Conservation (phyloP, 768 basidiomycete species). For the Ramaria sp. region DNA sequence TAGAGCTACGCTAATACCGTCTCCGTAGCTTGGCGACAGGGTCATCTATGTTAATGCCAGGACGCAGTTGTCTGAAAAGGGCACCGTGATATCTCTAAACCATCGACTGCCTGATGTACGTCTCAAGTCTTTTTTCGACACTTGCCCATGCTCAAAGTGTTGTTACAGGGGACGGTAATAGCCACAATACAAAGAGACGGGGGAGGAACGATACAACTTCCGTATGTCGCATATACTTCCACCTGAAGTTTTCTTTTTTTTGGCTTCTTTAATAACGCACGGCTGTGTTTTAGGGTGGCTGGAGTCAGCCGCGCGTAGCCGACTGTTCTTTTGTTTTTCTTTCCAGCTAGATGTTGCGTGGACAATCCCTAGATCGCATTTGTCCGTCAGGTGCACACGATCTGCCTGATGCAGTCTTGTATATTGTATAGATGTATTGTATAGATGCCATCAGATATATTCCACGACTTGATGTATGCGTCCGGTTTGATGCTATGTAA, state of each 20-base stretch:
- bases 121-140: not conserved
- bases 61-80: not conserved
- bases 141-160: not conserved
- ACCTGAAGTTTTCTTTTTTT: not conserved
- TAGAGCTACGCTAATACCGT: not conserved
- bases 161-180: not conserved
- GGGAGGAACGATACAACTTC: not conserved
- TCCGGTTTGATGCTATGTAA: too few species aligned
- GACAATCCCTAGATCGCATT: too few species aligned
- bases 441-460: too few species aligned
- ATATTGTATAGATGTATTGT: too few species aligned
- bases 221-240: not conserved
- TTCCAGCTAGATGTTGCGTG: too few species aligned
- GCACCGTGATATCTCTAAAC: not conserved
- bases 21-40: not conserved
- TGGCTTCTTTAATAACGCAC: too few species aligned
- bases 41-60: slow-evolving; percentile 7
- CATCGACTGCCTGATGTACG: not conserved
- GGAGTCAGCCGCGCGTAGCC: not conserved
- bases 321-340: too few species aligned
- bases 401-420: too few species aligned
- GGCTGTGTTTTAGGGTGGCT: not conserved
- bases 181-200: not conserved
- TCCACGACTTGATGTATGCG: too few species aligned
- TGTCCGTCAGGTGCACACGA: too few species aligned